Evolutionary conservation across 495 filamentous ascomycete genomes (phyloP), one percentile per base, ranked within the genome.

Genomic region (Jackrogersella minutella): DNA sequence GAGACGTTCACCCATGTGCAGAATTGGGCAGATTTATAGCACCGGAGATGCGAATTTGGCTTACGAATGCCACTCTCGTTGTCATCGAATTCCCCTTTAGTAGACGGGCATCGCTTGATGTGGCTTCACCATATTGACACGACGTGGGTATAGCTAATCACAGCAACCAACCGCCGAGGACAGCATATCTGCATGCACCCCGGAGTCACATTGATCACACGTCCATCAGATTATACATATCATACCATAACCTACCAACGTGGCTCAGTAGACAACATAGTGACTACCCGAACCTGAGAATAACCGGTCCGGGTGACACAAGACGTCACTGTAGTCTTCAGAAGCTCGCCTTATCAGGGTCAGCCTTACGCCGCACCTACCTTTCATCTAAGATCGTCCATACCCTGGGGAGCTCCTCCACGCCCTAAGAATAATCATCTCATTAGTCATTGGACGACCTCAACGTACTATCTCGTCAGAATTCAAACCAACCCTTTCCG

Each of bases 401-500:
- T 57, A 60, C 28, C 7, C 14, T 30, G 33, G 26, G 39, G 49
- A n/a, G 17, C 10, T 6, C 5, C 28, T 39, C 37, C 24, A 21
- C 58, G 2, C 17, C 28, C 37, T 31, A 24, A n/a, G n/a, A 2
- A 34, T 28, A 51, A 54, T 59, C 17, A 37, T 33, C 41, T 36
- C 26, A 16, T 54, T 19, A 33, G 24, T 19, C 34, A 64, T 64
- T 64, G 60, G 65, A 19, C 34, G n/a, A 14, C 7, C 3, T 41
- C 24, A 13, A 0, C 31, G 37, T 41, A 24, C 36, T 22, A 53
- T 62, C 44, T 33, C 10, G 31, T 28, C 46, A 61, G 37, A 9
- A 56, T 30, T 30, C 50, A 44, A 52, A 52, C 53, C 56, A 13
- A 31, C 9, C 61, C 34, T 62, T 31, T 61, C 66, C 59, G 55